Conservation (phyloP, 352 stramenopile genomes). For the Phytophthora brassicae region DNA sequence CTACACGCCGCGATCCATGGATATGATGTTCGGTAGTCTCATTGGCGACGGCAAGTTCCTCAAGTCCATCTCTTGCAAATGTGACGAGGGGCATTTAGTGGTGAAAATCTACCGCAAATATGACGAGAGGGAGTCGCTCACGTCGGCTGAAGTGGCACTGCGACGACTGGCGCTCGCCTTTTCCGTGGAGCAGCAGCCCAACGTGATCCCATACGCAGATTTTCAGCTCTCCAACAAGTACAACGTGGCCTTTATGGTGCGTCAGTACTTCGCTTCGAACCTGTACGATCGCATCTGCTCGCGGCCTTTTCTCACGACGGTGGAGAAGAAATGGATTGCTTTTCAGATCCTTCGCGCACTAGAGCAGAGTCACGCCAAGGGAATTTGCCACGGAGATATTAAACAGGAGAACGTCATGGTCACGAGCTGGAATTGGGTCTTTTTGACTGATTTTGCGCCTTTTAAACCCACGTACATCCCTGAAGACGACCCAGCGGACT, state of each 20-base stretch:
- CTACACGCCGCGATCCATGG: slow-evolving; percentile 80
- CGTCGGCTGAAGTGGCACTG: slow-evolving; percentile 56
- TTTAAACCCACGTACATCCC: slow-evolving; percentile 96
- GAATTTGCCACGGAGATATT: slow-evolving; percentile 96
- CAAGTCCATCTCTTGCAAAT: slow-evolving; percentile 89
- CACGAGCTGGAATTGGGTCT: slow-evolving; percentile 98
- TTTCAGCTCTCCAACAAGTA: slow-evolving; percentile 79
- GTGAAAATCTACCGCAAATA: slow-evolving; percentile 91
- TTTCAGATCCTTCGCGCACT: slow-evolving; percentile 96
- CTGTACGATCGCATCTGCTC: slow-evolving; percentile 96
- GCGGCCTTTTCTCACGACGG: slow-evolving; percentile 92
- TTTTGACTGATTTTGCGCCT: slow-evolving; percentile 96
- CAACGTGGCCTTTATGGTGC: slow-evolving; percentile 92
- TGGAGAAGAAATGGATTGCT: slow-evolving; percentile 98
- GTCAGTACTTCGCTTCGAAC: slow-evolving; percentile 96
- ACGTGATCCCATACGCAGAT: slow-evolving; percentile 82
- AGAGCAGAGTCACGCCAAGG: slow-evolving; percentile 91
- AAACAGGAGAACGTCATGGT: slow-evolving; percentile 98
- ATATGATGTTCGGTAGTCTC: slow-evolving; percentile 85
- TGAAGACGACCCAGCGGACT: slow-evolving; percentile 94
- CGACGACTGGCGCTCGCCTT: slow-evolving; percentile 55
- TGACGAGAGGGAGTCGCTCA: slow-evolving; percentile 69
- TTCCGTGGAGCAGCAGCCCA: slow-evolving; percentile 71
- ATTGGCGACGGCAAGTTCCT: slow-evolving; percentile 90
- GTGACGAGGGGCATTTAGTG: slow-evolving; percentile 79